A percentile compares a stretch with the other conserved stretches of the same genome.
phyloP scores from a whole-genome alignment of 768 basidiomycete species.

The Boletus sp. region DNA sequence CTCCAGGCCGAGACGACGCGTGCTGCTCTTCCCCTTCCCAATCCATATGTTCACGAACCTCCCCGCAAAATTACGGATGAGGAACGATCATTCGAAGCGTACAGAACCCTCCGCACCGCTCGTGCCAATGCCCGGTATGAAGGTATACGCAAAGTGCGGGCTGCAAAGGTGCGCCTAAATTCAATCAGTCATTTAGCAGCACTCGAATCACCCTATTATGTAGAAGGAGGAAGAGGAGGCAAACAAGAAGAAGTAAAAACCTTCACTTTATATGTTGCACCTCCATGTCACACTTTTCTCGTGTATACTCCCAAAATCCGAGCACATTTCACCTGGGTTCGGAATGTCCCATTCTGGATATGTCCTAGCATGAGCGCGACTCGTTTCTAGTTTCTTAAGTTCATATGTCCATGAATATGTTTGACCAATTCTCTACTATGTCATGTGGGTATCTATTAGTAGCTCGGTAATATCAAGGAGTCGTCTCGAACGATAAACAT shows the following conservation, averaged over 20 bases:
- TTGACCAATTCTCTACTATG: not conserved
- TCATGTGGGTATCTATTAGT: constrained; percentile 17
- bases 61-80: constrained; percentile 92
- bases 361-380: constrained; percentile 32
- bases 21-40: constrained; percentile 61
- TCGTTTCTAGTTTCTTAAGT: not conserved
- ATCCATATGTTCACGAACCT: constrained; percentile 65
- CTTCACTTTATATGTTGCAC: constrained; percentile 15
- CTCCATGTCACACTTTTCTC: constrained; percentile 26
- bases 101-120: constrained; percentile 80
- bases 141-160: constrained; percentile 83
- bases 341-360: constrained; percentile 17
- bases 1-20: constrained; percentile 78
- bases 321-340: constrained; percentile 15
- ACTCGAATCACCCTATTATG: constrained; percentile 18
- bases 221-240: constrained; percentile 93
- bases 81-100: constrained; percentile 89
- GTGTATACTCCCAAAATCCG: constrained; percentile 39
- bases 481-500: not conserved
- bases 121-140: constrained; percentile 83
- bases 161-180: constrained; percentile 66
- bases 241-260: constrained; percentile 80
- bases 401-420: not conserved
- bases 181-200: not conserved
- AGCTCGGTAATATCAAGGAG: not conserved